Evolutionary conservation across 257 asterid species (phyloP).

Genomic region (Nicotiana undulata): DNA sequence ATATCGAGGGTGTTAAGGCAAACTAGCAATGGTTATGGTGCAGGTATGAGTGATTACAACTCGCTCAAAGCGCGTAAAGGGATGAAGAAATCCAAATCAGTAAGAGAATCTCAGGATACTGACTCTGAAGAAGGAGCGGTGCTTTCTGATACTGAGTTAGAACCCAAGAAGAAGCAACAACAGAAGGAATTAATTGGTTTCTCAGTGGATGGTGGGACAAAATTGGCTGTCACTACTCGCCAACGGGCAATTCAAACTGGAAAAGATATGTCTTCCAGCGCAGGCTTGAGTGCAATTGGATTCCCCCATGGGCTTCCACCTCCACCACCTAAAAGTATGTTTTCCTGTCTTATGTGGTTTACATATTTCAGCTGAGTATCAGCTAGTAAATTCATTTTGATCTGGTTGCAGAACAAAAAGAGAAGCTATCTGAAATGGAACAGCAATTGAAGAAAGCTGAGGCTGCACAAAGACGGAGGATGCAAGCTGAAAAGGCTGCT

Average conservation of each 20-base stretch:
- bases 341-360: conserved; percentile 2
- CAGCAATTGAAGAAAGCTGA: conserved; percentile 80
- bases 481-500: conserved; percentile 77
- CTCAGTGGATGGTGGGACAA: conserved; percentile 25
- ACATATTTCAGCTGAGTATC: neutral
- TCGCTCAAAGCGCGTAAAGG: conserved; percentile 36
- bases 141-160: conserved; percentile 42
- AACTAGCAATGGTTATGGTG: conserved; percentile 23
- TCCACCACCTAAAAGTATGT: conserved; percentile 70
- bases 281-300: conserved; percentile 40
- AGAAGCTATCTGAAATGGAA: conserved; percentile 64
- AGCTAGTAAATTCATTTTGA: neutral
- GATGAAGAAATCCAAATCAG: conserved; percentile 27
- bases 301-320: conserved; percentile 71
- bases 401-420: conserved; percentile 55
- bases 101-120: conserved; percentile 36
- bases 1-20: conserved; percentile 41
- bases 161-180: conserved; percentile 36
- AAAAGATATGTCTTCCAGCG: conserved; percentile 31
- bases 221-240: conserved; percentile 59
- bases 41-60: conserved; percentile 28
- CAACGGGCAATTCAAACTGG: conserved; percentile 44
- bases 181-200: conserved; percentile 23
- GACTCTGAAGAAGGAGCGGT: conserved; percentile 45
- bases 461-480: conserved; percentile 77